phyloP scores from a whole-genome alignment of 2,329 filamentous ascomycete species.

The Aspergillus intermedius region DNA sequence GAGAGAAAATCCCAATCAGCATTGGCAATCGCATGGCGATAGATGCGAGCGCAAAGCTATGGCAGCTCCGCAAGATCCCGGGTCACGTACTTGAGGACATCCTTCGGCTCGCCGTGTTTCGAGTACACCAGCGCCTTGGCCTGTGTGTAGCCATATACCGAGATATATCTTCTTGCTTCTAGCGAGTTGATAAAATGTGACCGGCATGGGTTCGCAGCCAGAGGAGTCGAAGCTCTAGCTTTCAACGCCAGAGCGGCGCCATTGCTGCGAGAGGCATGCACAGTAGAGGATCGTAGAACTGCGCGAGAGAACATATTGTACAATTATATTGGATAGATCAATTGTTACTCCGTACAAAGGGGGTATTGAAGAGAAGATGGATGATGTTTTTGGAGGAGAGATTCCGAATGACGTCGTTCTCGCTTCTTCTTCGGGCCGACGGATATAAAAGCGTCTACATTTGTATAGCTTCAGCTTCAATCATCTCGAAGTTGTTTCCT shows the following conservation, averaged over 20 bases:
- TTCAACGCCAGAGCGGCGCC: constrained; percentile 6
- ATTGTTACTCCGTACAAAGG: background rate
- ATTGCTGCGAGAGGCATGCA: constrained; percentile 9
- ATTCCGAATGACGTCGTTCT: constrained; percentile 16
- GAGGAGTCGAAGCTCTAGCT: constrained; percentile 7
- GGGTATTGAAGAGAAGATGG: background rate
- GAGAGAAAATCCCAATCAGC: background rate
- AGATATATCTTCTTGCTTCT: constrained; percentile 32
- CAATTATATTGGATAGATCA: background rate
- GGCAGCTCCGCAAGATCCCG: background rate
- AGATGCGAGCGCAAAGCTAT: no score
- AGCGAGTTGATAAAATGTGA: constrained; percentile 7
- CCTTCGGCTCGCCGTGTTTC: constrained; percentile 44
- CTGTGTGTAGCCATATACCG: constrained; percentile 46
- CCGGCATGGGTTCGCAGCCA: constrained; percentile 7
- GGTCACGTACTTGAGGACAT: constrained; percentile 37
- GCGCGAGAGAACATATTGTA: constrained; percentile 13
- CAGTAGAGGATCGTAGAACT: constrained; percentile 14
- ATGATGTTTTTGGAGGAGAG: constrained; percentile 5
- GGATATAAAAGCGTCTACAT: constrained; percentile 2
- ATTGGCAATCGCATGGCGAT: background rate
- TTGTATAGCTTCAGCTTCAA: no score
- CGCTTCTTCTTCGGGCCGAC: constrained; percentile 13
- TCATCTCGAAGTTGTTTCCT: no score
- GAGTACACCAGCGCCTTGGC: constrained; percentile 44